A percentile compares a stretch with the other conserved stretches of the same genome.
Evolutionary conservation across 257 asterid species (phyloP).

Genomic region (Galeopsis tetrahit): DNA sequence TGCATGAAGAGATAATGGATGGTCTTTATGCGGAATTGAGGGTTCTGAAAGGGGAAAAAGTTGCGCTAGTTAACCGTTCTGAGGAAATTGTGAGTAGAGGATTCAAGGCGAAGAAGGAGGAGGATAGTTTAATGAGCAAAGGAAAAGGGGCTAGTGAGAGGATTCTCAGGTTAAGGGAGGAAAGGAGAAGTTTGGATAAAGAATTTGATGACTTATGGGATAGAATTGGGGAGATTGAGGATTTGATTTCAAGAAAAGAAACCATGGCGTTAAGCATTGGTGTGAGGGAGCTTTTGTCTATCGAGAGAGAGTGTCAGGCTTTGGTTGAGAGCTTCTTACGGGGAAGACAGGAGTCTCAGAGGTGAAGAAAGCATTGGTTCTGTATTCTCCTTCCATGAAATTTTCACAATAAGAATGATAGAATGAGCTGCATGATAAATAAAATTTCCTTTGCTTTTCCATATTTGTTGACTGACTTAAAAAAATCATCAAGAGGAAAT

Average conservation of each 20-base stretch:
- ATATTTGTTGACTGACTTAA: slow-evolving; percentile 12
- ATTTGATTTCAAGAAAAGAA: slow-evolving; percentile 64
- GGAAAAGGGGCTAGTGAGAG: slow-evolving; percentile 44
- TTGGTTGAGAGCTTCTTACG: slow-evolving; percentile 56
- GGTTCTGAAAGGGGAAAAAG: slow-evolving; percentile 51
- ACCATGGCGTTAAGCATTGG: slow-evolving; percentile 75
- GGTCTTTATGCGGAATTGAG: slow-evolving; percentile 62
- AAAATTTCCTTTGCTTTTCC: not conserved
- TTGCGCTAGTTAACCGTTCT: slow-evolving; percentile 42
- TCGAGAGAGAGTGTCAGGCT: slow-evolving; percentile 84
- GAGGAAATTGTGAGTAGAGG: slow-evolving; percentile 45
- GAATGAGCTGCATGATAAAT: not conserved
- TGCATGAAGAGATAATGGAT: slow-evolving; percentile 70
- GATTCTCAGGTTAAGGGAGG: slow-evolving; percentile 56
- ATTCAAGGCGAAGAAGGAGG: slow-evolving; percentile 50
- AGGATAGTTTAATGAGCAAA: slow-evolving; percentile 46
- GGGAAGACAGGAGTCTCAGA: slow-evolving; percentile 39
- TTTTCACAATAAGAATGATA: slow-evolving; percentile 2
- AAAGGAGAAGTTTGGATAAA: slow-evolving; percentile 47
- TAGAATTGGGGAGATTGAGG: slow-evolving; percentile 77
- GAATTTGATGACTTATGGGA: slow-evolving; percentile 61
- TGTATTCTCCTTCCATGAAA: not conserved
- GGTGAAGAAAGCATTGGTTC: slow-evolving; percentile 46
- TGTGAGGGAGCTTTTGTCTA: slow-evolving; percentile 80
- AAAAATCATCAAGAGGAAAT: not conserved